Evolutionary conservation across 2,329 filamentous ascomycete species (phyloP).

Genomic region (Aspergillus novoparasiticus): DNA sequence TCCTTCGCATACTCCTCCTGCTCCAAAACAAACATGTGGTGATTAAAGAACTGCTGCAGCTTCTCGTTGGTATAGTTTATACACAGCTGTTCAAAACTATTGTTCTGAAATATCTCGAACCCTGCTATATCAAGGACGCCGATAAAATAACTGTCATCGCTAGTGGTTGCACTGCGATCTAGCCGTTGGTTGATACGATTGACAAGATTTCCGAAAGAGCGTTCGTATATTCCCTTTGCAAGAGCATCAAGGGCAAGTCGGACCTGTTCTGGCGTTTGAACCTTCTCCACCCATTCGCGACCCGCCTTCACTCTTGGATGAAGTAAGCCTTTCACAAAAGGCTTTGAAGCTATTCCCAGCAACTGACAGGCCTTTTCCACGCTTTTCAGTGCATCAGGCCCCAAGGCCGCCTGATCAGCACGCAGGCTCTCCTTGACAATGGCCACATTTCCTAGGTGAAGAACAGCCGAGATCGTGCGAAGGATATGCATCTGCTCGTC

Average conservation of each 20-base stretch:
- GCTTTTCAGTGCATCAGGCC: slow-evolving; percentile 72
- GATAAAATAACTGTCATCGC: slow-evolving; percentile 93
- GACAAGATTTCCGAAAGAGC: slow-evolving; percentile 91
- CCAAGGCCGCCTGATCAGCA: slow-evolving; percentile 84
- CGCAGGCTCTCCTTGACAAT: slow-evolving; percentile 89
- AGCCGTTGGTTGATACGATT: slow-evolving; percentile 88
- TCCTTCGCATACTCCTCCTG: slow-evolving; percentile 97
- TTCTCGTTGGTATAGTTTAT: slow-evolving; percentile 99
- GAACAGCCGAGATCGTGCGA: slow-evolving; percentile 82
- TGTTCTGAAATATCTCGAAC: slow-evolving; percentile 97
- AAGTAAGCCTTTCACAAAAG: slow-evolving; percentile 83
- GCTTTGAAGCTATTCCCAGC: slow-evolving; percentile 79
- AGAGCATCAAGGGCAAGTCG: slow-evolving; percentile 86
- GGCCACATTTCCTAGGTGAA: slow-evolving; percentile 89
- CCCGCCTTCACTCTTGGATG: slow-evolving; percentile 95
- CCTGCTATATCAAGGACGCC: slow-evolving; percentile 98
- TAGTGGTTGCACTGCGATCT: slow-evolving; percentile 77
- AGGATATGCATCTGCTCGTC: slow-evolving; percentile 82
- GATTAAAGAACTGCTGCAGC: slow-evolving; percentile 98
- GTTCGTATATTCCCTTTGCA: slow-evolving; percentile 96
- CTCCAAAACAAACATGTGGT: slow-evolving; percentile 99
- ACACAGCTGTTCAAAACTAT: slow-evolving; percentile 98
- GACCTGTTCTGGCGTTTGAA: slow-evolving; percentile 95
- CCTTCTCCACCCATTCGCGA: slow-evolving; percentile 97
- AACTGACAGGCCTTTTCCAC: slow-evolving; percentile 79